Conservation (phyloP, 225 moss, liverwort and hornwort species). For the Pseudoscleropodium purum region DNA sequence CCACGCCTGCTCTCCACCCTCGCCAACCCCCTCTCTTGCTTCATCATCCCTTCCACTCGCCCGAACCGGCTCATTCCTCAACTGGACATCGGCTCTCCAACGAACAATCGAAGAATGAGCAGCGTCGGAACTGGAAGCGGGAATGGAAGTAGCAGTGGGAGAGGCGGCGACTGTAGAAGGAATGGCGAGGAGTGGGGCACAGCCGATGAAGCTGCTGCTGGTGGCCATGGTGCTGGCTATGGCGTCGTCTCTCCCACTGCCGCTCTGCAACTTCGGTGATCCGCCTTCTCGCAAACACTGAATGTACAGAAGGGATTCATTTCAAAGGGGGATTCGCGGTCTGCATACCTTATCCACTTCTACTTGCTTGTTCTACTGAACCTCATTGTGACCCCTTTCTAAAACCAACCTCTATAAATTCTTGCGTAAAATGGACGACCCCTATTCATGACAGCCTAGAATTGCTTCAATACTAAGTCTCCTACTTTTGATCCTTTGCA, state of each 20-base stretch:
- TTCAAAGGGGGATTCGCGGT: too few relatives aligned
- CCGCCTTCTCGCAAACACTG: neutral
- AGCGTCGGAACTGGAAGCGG: neutral
- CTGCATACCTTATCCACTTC: neutral
- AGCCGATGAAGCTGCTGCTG: neutral
- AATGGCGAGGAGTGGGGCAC: neutral
- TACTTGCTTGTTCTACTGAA: too few relatives aligned
- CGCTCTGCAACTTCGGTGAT: neutral
- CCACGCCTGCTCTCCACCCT: constrained; percentile 9
- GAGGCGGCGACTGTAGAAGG: neutral
- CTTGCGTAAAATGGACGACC: neutral
- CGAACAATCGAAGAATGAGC: neutral
- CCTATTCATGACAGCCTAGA: neutral
- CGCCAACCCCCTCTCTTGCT: neutral
- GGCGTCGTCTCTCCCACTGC: constrained; percentile 19
- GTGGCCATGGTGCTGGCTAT: constrained; percentile 17
- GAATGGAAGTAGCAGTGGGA: neutral
- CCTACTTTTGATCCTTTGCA: too few relatives aligned
- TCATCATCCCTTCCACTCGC: neutral
- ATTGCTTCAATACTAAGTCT: neutral
- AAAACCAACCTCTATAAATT: neutral
- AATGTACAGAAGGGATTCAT: neutral
- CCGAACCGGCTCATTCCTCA: neutral
- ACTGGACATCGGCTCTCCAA: neutral
- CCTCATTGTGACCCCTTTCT: neutral